These are phyloP conservation scores for Colletotrichum camelliae DNA, from an alignment of 2,329 filamentous ascomycete genomes.

Conservation along the genomic window DNA sequence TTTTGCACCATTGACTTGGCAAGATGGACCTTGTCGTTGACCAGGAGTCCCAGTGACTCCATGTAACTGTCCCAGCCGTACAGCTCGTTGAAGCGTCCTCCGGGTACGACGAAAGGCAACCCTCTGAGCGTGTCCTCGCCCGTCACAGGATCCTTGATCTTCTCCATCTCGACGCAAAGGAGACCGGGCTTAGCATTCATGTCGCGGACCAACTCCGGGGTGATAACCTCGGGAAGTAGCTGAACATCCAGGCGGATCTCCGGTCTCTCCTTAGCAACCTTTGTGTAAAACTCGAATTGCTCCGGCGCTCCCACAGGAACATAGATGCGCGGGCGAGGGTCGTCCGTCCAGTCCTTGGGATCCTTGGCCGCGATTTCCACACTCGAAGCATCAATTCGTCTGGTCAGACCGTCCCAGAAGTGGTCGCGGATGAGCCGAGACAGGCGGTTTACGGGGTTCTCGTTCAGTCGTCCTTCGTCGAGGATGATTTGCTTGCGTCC, in stretches of 20 bases:
- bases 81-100: conserved; percentile 95
- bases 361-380: conserved; percentile 88
- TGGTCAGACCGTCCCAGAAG: conserved; percentile 92
- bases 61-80: conserved; percentile 99
- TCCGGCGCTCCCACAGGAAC: conserved; percentile 83
- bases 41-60: conserved; percentile 88
- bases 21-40: conserved; percentile 83
- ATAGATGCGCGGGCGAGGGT: conserved; percentile 91
- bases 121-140: conserved; percentile 76
- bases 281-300: conserved; percentile 87
- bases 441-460: conserved; percentile 91
- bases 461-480: conserved; percentile 88
- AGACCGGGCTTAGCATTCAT: conserved; percentile 89
- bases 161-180: conserved; percentile 87
- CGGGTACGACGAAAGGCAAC: conserved; percentile 94
- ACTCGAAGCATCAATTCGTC: conserved; percentile 86
- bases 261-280: conserved; percentile 78
- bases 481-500: conserved; percentile 89
- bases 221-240: conserved; percentile 77
- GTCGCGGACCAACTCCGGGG: conserved; percentile 79
- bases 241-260: conserved; percentile 89
- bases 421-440: conserved; percentile 85
- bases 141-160: conserved; percentile 69
- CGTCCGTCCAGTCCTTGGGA: conserved; percentile 93
- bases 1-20: conserved; percentile 95